phyloP scores from a whole-genome alignment of 192 early-diverging fungal species.

The Lobulomyces angularis region DNA sequence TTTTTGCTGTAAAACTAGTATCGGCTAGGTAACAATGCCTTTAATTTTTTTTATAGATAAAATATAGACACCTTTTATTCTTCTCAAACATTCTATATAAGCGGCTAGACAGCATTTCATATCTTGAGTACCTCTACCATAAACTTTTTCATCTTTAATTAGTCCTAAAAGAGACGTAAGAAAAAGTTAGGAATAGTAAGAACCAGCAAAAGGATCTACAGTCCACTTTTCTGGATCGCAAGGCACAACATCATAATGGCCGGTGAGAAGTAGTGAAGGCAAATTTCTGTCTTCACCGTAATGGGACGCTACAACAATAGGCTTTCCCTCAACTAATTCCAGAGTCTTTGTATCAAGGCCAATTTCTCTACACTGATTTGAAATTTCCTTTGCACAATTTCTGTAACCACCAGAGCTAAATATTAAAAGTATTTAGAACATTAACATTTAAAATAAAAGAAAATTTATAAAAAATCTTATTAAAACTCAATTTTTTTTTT shows the following conservation, averaged over 20 bases:
- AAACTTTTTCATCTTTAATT: constrained; percentile 17
- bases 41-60: constrained; percentile 42
- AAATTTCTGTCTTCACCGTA: constrained; percentile 40
- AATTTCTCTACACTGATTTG: no score
- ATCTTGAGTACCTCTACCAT: constrained; percentile 48
- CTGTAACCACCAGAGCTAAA: no score
- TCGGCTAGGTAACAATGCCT: neutral
- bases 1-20: no score
- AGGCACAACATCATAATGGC: constrained; percentile 86
- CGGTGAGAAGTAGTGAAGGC: constrained; percentile 63
- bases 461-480: no score
- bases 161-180: constrained; percentile 69
- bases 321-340: no score
- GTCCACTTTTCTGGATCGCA: constrained; percentile 67
- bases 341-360: no score
- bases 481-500: no score
- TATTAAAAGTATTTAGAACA: no score
- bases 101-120: constrained; percentile 82
- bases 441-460: no score
- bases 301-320: constrained; percentile 61
- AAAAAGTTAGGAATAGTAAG: constrained; percentile 37
- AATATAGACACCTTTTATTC: constrained; percentile 37
- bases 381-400: no score
- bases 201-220: constrained; percentile 65
- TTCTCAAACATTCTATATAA: constrained; percentile 71